Conservation (phyloP, 75 land plant species). For the Selaginella tamariscina region DNA sequence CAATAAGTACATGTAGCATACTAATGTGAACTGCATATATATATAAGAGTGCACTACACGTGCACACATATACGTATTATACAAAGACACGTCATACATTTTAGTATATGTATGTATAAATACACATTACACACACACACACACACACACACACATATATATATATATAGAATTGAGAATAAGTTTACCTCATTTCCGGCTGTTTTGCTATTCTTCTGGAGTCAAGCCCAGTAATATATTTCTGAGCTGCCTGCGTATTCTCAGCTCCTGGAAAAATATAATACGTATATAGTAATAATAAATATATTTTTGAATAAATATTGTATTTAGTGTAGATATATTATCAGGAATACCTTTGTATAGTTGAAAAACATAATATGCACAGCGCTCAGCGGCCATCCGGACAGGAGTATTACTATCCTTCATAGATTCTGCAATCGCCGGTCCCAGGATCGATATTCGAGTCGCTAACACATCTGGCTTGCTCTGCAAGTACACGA, state of each 20-base stretch:
- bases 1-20: too few species aligned
- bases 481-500: conserved; percentile 40
- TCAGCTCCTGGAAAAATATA: conserved; percentile 65
- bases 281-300: too few species aligned
- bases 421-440: conserved; percentile 63
- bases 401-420: conserved; percentile 86
- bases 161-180: too few species aligned
- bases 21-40: too few species aligned
- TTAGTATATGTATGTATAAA: too few species aligned
- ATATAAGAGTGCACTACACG: too few species aligned
- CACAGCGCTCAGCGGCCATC: conserved; percentile 92
- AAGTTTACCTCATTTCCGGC: conserved; percentile 63
- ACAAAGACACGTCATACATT: neutral
- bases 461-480: conserved; percentile 25
- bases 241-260: conserved; percentile 73
- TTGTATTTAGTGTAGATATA: too few species aligned
- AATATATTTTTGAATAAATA: too few species aligned
- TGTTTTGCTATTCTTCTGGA: conserved; percentile 82
- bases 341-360: conserved; percentile 43
- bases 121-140: too few species aligned
- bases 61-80: neutral
- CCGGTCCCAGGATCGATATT: conserved; percentile 48
- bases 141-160: too few species aligned
- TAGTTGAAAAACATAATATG: conserved; percentile 66
- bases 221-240: conserved; percentile 86